Conservation (phyloP, 2,329 filamentous ascomycete genomes). For the Alternaria arborescens region DNA sequence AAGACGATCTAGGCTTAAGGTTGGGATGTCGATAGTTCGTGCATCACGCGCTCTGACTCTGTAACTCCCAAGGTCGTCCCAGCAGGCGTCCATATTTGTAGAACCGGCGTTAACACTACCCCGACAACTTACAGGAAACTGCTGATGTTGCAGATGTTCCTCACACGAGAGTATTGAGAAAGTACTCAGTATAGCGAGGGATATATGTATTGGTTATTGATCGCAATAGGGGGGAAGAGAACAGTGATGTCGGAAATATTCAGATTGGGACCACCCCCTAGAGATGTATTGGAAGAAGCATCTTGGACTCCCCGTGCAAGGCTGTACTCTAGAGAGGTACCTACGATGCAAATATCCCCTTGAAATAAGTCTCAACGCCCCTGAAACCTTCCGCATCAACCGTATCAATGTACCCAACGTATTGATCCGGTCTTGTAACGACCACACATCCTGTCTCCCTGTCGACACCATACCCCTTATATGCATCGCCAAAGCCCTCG, state of each 20-base stretch:
- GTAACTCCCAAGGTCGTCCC: not conserved
- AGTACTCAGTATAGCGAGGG: not conserved
- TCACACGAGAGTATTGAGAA: not conserved
- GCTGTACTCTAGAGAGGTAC: not conserved
- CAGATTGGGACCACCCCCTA: not conserved
- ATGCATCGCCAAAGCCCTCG: constrained; percentile 56
- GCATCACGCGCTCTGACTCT: not conserved
- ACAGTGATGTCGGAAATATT: not conserved
- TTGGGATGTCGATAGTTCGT: not conserved
- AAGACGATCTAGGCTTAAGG: not conserved
- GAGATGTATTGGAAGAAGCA: not conserved
- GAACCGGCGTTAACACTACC: not conserved
- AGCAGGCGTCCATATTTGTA: not conserved
- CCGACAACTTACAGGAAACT: not conserved
- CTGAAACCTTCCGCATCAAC: constrained; percentile 42
- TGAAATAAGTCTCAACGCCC: constrained; percentile 45
- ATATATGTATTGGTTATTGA: not conserved
- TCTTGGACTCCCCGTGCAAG: not conserved
- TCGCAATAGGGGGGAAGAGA: not conserved
- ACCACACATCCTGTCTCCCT: constrained; percentile 65
- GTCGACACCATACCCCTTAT: constrained; percentile 68
- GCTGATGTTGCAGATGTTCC: not conserved
- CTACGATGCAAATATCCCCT: constrained; percentile 36
- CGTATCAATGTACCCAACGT: constrained; percentile 61
- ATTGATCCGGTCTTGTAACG: constrained; percentile 72